These are phyloP conservation scores for Huiozyma naganishii DNA, from an alignment of 805 yeast genomes.

Conservation along the genomic window DNA sequence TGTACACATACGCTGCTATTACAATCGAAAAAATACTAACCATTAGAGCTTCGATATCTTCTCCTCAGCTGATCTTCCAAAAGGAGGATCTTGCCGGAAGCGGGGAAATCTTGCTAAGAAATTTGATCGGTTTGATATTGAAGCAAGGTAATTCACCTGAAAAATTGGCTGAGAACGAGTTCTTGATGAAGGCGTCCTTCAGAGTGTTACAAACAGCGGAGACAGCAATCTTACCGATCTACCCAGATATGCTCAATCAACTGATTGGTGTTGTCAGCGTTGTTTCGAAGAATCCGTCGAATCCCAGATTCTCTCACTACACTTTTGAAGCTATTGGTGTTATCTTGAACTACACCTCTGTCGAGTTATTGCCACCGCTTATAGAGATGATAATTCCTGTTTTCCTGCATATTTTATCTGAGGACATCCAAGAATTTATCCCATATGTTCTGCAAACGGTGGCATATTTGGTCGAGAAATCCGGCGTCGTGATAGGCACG, in stretches of 20 bases:
- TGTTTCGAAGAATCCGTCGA: slow-evolving; percentile 84
- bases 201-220: slow-evolving; percentile 67
- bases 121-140: slow-evolving; percentile 57
- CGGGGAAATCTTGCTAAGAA: slow-evolving; percentile 49
- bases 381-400: slow-evolving; percentile 50
- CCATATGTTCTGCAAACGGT: slow-evolving; percentile 91
- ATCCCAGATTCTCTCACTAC: slow-evolving; percentile 87
- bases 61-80: slow-evolving; percentile 49
- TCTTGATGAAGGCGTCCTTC: slow-evolving; percentile 80
- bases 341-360: slow-evolving; percentile 43
- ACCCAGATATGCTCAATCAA: slow-evolving; percentile 45
- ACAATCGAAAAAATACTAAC: slow-evolving; percentile 83
- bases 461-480: slow-evolving; percentile 58
- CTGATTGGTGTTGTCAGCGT: slow-evolving; percentile 56
- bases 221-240: slow-evolving; percentile 42
- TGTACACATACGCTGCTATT: slow-evolving; percentile 86
- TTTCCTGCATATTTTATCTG: slow-evolving; percentile 54
- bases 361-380: slow-evolving; percentile 23
- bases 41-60: slow-evolving; percentile 45
- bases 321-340: slow-evolving; percentile 82
- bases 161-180: slow-evolving; percentile 90
- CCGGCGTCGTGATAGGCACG: slow-evolving; percentile 46
- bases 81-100: slow-evolving; percentile 63
- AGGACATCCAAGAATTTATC: slow-evolving; percentile 86
- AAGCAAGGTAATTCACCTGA: slow-evolving; percentile 61